phyloP scores from a whole-genome alignment of 768 basidiomycete genomes.

The Phylloporus scabripes region DNA sequence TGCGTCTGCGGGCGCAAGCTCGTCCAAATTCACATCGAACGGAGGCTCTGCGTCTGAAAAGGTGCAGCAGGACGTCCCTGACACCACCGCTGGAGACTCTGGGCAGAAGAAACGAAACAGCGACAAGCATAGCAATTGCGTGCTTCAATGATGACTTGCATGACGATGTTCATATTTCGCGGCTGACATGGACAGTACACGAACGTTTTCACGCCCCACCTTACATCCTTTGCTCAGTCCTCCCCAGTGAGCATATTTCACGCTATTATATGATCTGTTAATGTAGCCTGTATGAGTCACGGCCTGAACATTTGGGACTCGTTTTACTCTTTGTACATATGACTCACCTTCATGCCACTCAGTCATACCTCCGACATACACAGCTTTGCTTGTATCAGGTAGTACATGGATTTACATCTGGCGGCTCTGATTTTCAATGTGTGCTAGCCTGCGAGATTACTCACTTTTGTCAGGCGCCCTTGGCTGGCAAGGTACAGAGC shows the following conservation, averaged over 20 bases:
- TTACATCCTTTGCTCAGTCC: not conserved
- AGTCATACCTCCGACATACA: constrained; percentile 2
- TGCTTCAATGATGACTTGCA: constrained; percentile 19
- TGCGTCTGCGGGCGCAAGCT: constrained; percentile 18
- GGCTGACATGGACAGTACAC: not conserved
- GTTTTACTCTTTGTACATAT: not conserved
- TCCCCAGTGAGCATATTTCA: constrained; percentile 3
- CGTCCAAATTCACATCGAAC: constrained; percentile 12
- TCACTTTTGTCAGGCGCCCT: constrained; percentile 35
- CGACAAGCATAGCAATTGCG: constrained; percentile 24
- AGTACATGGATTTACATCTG: not conserved
- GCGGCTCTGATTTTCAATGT: too few relatives aligned
- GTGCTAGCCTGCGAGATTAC: too few relatives aligned
- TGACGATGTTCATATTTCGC: not conserved
- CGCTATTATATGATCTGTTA: constrained; percentile 16
- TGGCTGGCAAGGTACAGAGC: constrained; percentile 54
- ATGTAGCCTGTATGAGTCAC: constrained; percentile 11
- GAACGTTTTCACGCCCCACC: constrained; percentile 2
- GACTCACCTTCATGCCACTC: not conserved
- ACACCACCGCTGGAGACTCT: constrained; percentile 6
- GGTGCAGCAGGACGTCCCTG: constrained; percentile 8
- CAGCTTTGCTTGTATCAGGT: constrained; percentile 12
- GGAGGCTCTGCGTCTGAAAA: constrained; percentile 5
- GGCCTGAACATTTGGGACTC: constrained; percentile 6
- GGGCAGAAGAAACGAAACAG: constrained; percentile 26